Base-by-base conservation (phyloP, 495 filamentous ascomycete genomes). In the Letharia lupina region DNA sequence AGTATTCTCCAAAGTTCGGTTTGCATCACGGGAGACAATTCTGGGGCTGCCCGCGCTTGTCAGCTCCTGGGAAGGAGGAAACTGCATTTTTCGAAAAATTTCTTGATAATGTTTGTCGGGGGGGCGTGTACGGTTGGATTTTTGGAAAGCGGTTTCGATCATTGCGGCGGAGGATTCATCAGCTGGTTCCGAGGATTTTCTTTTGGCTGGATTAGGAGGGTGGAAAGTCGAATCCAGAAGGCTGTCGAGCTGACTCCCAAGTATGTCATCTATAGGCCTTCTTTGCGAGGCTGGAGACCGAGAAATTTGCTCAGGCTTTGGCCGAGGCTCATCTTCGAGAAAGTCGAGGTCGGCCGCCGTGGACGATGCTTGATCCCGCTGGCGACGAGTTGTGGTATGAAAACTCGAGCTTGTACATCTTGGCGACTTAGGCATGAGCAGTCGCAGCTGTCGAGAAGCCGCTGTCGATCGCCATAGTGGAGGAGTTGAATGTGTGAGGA, bases 401-500 rank as follows among this genome's bases (percentile, higher is more conserved):
- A 66, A 61, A 48, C 23, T 61, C 20, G 58, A 45, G 6, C 2
- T 45, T 23, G 13, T 18, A 13, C 37, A 40, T 33, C 45, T 42
- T 33, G 47, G 23, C 13, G 16, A 37, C 1, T 54, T 50, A 31
- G 23, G 18, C 47, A n/a, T 28, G 31, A 18, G n/a, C 12, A 3
- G 23, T 45, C 35, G 20, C n/a, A 47, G 23, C 41, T 12, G 37
- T 37, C 20, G 41, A 65, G 44, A n/a, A 20, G 23, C 59, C 28
- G 18, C 37, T 12, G 33, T 56, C 40, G 56, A 42, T 16, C 39
- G 50, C 64, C 65, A 67, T 54, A 56, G 52, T 50, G 40, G 40
- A 42, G 61, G 61, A 42, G 68, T 41, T 13, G 67, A 70, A 37
- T 73, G 73, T 12, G 65, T 62, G 56, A 75, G 74, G 63, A 76